Conservation (phyloP, 106 monocot species). For the Dendrobium nobile region DNA sequence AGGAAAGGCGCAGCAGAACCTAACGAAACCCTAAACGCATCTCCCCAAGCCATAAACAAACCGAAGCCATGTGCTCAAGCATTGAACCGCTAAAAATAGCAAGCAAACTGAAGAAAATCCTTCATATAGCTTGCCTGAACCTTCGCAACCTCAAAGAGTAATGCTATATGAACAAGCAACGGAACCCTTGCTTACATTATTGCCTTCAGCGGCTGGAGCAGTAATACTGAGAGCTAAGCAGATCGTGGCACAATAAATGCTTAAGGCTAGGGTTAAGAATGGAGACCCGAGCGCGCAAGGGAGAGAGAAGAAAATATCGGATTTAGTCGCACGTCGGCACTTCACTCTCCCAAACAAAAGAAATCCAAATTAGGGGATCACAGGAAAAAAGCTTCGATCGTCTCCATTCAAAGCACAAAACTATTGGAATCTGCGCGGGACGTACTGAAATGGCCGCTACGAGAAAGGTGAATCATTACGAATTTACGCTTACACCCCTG, state of each 20-base stretch:
- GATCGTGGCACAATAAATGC: background rate
- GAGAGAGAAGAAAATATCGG: too few species aligned
- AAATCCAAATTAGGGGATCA: too few species aligned
- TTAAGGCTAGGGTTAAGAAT: too few species aligned
- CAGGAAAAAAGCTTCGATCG: too few species aligned
- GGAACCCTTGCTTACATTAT: background rate
- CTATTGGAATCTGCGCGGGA: too few species aligned
- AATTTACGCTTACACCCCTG: too few species aligned
- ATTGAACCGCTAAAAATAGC: background rate
- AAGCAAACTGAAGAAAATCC: slow-evolving; percentile 4
- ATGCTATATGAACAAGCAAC: background rate
- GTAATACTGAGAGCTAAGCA: background rate
- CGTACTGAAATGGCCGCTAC: too few species aligned
- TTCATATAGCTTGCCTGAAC: background rate
- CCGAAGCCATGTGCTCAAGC: background rate
- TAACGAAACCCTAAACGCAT: background rate
- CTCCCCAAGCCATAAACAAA: background rate
- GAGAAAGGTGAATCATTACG: too few species aligned
- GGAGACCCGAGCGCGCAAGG: too few species aligned
- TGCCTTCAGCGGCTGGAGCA: background rate
- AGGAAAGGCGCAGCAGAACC: background rate
- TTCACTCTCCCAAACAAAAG: too few species aligned
- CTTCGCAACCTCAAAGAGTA: background rate
- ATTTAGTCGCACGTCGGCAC: too few species aligned
- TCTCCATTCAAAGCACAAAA: too few species aligned